Percentiles rank a stretch among this genome's conserved stretches.
These are phyloP conservation scores for Abrus pulchellus DNA, from an alignment of 306 rosid species.

Conservation along the genomic window DNA sequence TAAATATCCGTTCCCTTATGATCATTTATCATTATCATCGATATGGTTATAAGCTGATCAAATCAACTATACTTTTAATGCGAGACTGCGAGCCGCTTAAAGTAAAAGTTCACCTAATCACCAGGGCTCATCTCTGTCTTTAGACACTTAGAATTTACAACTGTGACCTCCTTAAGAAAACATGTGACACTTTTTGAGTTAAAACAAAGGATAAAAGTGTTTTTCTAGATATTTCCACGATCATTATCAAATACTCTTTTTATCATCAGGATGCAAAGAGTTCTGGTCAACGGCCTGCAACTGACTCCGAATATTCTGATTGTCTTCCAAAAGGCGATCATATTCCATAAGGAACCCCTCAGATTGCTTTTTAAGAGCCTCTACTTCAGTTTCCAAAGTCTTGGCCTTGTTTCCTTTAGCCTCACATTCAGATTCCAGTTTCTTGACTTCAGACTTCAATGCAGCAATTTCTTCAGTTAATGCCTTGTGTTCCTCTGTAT, in stretches of 20 bases:
- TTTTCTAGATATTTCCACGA: conserved; percentile 25
- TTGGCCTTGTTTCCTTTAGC: conserved; percentile 61
- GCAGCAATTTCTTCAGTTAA: conserved; percentile 64
- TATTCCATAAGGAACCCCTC: conserved; percentile 89
- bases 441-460: conserved; percentile 62
- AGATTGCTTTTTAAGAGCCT: conserved; percentile 87
- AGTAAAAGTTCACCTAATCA: conserved; percentile 33
- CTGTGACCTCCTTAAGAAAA: conserved; percentile 41
- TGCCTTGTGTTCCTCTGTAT: conserved; percentile 64
- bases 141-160: conserved; percentile 29
- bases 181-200: conserved; percentile 20
- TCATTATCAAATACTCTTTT: conserved; percentile 59
- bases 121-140: conserved; percentile 3
- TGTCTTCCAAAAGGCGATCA: conserved; percentile 84
- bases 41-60: not conserved
- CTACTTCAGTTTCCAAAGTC: conserved; percentile 70
- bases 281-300: conserved; percentile 68
- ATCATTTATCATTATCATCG: not conserved
- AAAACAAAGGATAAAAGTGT: conserved; percentile 39
- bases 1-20: conserved; percentile 1
- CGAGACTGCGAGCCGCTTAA: conserved; percentile 31
- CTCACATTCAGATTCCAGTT: conserved; percentile 74
- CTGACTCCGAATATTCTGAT: conserved; percentile 83
- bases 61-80: conserved; percentile 19
- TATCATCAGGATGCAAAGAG: conserved; percentile 55